Evolutionary conservation across 176 grass and related monocot species (phyloP).

Genomic region (Oryza meyeriana): DNA sequence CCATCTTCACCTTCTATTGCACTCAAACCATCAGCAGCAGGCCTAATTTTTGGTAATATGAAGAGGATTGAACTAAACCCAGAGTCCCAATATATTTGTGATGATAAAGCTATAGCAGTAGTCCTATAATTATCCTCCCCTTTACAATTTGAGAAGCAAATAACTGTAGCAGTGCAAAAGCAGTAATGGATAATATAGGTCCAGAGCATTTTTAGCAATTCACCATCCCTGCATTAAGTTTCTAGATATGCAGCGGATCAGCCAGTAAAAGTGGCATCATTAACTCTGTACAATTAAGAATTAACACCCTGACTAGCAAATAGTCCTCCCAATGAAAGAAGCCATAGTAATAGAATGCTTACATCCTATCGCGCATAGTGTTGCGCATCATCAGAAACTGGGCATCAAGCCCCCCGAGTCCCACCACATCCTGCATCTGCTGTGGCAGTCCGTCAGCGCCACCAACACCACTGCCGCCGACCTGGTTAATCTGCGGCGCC

Average conservation of each 20-base stretch:
- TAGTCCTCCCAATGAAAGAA: not conserved
- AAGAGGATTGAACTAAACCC: not conserved
- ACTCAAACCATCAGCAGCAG: not conserved
- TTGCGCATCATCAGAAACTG: conserved; percentile 36
- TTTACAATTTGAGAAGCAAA: conserved; percentile 16
- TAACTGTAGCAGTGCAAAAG: not conserved
- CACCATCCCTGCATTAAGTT: not conserved
- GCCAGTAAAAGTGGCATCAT: not conserved
- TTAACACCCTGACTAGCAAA: not conserved
- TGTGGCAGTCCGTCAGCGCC: conserved; percentile 27
- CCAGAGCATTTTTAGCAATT: not conserved
- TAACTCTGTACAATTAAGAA: conserved; percentile 24
- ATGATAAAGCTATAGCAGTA: not conserved
- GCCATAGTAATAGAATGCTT: conserved; percentile 20
- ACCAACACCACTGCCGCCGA: not conserved
- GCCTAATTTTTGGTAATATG: not conserved
- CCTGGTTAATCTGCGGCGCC: conserved; percentile 52
- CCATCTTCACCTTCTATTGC: not conserved
- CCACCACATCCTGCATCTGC: conserved; percentile 43
- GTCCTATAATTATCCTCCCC: not conserved
- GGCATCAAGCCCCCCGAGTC: conserved; percentile 28
- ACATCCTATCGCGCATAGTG: conserved; percentile 61
- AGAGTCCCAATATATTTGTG: not conserved
- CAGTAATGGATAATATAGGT: not conserved
- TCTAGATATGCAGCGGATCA: not conserved